These are phyloP conservation scores for Yamadazyma epiphylla DNA, from an alignment of 1,139 yeast species.

Conservation along the genomic window DNA sequence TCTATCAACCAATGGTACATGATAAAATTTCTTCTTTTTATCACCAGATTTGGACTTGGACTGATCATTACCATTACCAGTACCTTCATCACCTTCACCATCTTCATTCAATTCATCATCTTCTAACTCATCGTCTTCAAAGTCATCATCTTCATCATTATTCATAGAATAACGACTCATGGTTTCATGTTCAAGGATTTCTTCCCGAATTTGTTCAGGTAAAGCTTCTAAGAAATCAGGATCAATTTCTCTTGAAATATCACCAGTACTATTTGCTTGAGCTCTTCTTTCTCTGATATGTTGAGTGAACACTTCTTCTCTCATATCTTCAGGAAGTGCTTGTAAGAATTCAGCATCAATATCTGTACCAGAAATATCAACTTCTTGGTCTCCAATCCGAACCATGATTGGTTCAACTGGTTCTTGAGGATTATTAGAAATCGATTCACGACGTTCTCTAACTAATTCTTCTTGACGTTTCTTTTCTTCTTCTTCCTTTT, in stretches of 20 bases:
- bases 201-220: constrained; percentile 72
- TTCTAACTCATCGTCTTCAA: constrained; percentile 16
- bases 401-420: constrained; percentile 57
- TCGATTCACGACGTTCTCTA: constrained; percentile 29
- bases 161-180: constrained; percentile 26
- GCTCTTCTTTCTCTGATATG: constrained; percentile 69
- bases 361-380: constrained; percentile 85
- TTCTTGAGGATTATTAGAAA: constrained; percentile 13
- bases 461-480: constrained; percentile 32
- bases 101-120: constrained; percentile 11
- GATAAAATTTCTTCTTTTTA: constrained; percentile 35
- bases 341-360: constrained; percentile 89
- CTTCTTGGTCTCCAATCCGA: constrained; percentile 71
- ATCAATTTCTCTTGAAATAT: constrained; percentile 62
- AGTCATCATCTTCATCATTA: constrained; percentile 27
- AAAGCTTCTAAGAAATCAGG: constrained; percentile 80
- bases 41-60: constrained; percentile 2
- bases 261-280: constrained; percentile 42
- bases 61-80: too few relatives aligned
- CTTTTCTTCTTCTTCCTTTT: constrained; percentile 34
- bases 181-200: constrained; percentile 67
- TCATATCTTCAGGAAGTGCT: constrained; percentile 89
- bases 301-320: constrained; percentile 88
- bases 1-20: constrained; percentile 70
- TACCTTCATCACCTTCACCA: constrained; percentile 5